Evolutionary conservation across 805 yeast genomes (phyloP).

Genomic region (Zygosaccharomyces rouxii): DNA sequence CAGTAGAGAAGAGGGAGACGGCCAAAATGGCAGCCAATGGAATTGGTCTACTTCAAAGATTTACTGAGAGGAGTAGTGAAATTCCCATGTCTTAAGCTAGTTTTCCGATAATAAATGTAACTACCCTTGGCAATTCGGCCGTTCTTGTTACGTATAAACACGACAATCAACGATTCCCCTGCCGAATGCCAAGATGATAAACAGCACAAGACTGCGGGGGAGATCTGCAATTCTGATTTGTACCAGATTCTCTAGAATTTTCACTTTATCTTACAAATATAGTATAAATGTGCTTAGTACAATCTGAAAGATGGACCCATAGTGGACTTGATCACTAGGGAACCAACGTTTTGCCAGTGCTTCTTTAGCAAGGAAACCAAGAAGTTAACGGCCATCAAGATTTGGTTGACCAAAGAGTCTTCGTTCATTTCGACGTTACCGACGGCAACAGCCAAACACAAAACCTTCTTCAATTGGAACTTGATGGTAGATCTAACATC

Average conservation of each 20-base stretch:
- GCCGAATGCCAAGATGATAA: no score
- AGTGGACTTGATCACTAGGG: conserved; percentile 96
- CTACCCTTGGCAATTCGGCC: no score
- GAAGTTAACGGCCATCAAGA: conserved; percentile 98
- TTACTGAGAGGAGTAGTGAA: background rate
- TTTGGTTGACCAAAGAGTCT: conserved; percentile 93
- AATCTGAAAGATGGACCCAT: conserved; percentile 99
- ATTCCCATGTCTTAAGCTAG: no score
- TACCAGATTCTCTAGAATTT: background rate
- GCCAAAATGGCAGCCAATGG: no score
- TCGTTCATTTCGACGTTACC: conserved; percentile 99
- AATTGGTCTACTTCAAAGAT: no score
- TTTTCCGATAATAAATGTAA: no score
- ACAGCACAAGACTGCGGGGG: no score
- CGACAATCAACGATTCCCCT: no score
- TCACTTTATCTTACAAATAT: background rate
- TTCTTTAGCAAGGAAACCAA: conserved; percentile 98
- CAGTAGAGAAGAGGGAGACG: no score
- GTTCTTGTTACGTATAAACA: no score
- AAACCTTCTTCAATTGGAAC: conserved; percentile 99
- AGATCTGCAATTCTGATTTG: no score
- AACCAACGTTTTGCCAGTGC: conserved; percentile 99
- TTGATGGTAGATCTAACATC: conserved; percentile 99
- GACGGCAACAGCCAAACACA: conserved; percentile 98
- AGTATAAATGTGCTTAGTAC: conserved; percentile 57